phyloP scores from a whole-genome alignment of 768 basidiomycete species.

The Mycena epipterygia region DNA sequence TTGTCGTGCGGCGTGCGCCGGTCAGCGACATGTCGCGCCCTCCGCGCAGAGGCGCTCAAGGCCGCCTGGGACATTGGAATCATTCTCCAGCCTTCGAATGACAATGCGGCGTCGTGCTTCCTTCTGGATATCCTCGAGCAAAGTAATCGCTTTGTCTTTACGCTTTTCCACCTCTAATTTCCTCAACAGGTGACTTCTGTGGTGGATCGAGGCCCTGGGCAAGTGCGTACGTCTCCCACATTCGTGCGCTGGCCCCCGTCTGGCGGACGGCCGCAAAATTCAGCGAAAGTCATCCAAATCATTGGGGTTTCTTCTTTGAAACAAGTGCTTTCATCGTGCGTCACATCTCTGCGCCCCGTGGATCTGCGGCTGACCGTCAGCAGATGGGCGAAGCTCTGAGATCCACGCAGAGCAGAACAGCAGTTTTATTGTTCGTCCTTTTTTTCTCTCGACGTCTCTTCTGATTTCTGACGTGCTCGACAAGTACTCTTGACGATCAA shows the following conservation, averaged over 20 bases:
- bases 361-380: not conserved
- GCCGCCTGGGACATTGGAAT: constrained; percentile 21
- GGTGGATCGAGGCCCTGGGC: constrained; percentile 24
- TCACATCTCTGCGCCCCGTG: too few species aligned
- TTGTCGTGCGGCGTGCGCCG: constrained; percentile 16
- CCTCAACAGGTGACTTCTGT: not conserved
- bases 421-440: constrained; percentile 1
- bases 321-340: not conserved
- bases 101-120: constrained; percentile 28
- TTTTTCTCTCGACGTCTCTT: not conserved
- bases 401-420: constrained; percentile 1
- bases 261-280: constrained; percentile 4
- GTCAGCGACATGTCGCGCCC: not conserved
- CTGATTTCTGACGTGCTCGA: not conserved
- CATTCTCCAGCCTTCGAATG: constrained; percentile 19
- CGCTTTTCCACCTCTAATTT: not conserved
- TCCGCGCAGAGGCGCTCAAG: constrained; percentile 12
- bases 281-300: not conserved
- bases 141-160: not conserved
- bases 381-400: constrained; percentile 19
- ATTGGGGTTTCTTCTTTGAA: constrained; percentile 11
- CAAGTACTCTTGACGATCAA: constrained; percentile 18
- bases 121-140: constrained; percentile 24
- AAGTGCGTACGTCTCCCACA: constrained; percentile 17
- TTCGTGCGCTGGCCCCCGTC: constrained; percentile 5